phyloP scores from a whole-genome alignment of 1,284 basidiomycete species.

The Coniferiporia weirii region DNA sequence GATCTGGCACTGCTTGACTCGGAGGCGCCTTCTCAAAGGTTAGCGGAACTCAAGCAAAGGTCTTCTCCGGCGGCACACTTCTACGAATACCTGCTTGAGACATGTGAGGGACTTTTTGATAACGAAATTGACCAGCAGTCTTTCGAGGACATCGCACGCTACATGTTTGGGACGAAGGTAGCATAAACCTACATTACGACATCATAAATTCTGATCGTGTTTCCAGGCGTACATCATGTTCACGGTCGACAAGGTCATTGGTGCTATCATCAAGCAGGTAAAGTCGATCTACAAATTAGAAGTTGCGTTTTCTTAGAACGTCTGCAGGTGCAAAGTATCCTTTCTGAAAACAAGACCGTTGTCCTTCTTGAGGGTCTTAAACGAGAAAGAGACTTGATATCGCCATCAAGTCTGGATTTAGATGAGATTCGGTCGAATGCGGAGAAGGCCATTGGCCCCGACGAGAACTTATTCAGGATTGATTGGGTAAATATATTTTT shows the following conservation, averaged over 20 bases:
- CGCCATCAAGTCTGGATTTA: slow-evolving; percentile 74
- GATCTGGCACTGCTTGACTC: slow-evolving; percentile 30
- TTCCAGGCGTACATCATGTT: slow-evolving; percentile 78
- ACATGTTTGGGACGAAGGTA: slow-evolving; percentile 84
- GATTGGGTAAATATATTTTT: slow-evolving; percentile 68
- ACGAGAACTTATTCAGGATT: slow-evolving; percentile 89
- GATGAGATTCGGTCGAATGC: slow-evolving; percentile 80
- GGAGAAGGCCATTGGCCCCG: slow-evolving; percentile 78
- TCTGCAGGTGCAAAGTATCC: slow-evolving; percentile 65
- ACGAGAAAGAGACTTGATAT: slow-evolving; percentile 62
- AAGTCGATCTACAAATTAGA: slow-evolving; percentile 23
- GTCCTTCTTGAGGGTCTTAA: slow-evolving; percentile 80
- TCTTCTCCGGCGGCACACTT: slow-evolving; percentile 49
- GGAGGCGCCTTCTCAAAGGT: slow-evolving; percentile 21
- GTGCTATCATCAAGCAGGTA: slow-evolving; percentile 83
- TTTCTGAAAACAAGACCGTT: slow-evolving; percentile 79
- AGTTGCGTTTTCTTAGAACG: slow-evolving; percentile 2
- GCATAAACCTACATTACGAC: slow-evolving; percentile 9
- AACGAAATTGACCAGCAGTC: slow-evolving; percentile 82
- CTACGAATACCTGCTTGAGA: slow-evolving; percentile 81
- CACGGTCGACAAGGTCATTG: slow-evolving; percentile 90
- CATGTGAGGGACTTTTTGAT: slow-evolving; percentile 89
- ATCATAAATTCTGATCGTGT: neutral
- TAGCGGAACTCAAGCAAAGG: slow-evolving; percentile 24
- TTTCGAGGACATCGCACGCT: slow-evolving; percentile 89